Conservation (phyloP, 2,329 filamentous ascomycete genomes). For the Balansia obtecta region DNA sequence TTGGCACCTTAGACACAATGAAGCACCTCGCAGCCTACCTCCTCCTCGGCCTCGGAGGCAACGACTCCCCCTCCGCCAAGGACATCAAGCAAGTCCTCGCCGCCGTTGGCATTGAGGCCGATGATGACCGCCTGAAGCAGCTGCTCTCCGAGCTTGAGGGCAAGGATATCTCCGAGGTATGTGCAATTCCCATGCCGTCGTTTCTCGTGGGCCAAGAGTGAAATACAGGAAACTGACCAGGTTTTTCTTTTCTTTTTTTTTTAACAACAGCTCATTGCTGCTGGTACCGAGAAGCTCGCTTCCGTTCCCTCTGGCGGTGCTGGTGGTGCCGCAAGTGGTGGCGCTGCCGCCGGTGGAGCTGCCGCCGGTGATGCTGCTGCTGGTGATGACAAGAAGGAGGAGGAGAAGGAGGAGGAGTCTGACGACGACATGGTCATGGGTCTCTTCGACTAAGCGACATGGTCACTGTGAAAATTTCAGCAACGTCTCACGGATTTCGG, state of each 20-base stretch:
- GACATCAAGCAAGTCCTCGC: constrained; percentile 85
- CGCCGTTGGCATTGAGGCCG: constrained; percentile 90
- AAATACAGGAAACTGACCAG: constrained; percentile 10
- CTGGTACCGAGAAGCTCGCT: constrained; percentile 87
- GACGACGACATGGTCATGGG: constrained; percentile 69
- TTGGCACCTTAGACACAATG: constrained; percentile 47
- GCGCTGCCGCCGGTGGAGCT: constrained; percentile 53
- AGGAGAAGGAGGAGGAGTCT: constrained; percentile 74
- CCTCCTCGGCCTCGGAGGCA: constrained; percentile 88
- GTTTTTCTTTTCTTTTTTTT: too few relatives aligned
- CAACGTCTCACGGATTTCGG: constrained; percentile 19
- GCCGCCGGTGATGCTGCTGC: constrained; percentile 41
- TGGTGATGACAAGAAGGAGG: constrained; percentile 41
- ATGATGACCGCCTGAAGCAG: constrained; percentile 71
- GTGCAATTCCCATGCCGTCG: constrained; percentile 14
- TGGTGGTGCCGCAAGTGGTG: constrained; percentile 58
- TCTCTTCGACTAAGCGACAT: constrained; percentile 54
- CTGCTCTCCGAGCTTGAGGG: constrained; percentile 84
- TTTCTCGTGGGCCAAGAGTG: neutral
- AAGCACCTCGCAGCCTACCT: constrained; percentile 99
- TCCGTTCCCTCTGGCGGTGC: constrained; percentile 90
- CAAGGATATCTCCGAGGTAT: constrained; percentile 89
- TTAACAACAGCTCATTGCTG: constrained; percentile 74
- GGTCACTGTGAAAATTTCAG: too few relatives aligned
- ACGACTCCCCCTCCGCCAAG: constrained; percentile 69